phyloP scores from a whole-genome alignment of 163 green algal genomes.

The Scenedesmus sp. region DNA sequence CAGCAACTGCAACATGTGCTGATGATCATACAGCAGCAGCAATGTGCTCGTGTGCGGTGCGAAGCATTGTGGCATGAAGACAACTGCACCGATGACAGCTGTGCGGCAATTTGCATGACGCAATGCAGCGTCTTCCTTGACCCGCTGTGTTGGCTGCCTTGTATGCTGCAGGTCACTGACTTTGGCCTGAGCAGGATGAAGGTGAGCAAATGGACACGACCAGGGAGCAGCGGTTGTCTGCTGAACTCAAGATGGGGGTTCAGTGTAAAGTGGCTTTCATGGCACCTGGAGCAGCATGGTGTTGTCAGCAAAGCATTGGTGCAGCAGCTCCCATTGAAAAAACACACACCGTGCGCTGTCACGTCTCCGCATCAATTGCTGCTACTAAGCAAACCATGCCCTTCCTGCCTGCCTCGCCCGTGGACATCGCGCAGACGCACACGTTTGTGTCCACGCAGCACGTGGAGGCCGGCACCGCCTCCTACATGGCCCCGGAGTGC shows the following conservation, averaged over 20 bases:
- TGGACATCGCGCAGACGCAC: conserved; percentile 21
- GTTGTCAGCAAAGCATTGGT: no score
- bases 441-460: conserved; percentile 35
- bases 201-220: background rate
- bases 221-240: background rate
- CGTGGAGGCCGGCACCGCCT: conserved; percentile 27
- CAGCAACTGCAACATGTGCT: background rate
- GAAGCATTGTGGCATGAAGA: no score
- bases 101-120: no score
- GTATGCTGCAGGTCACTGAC: conserved; percentile 8
- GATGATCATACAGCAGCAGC: background rate
- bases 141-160: background rate
- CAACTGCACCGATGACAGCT: no score
- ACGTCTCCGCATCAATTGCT: background rate
- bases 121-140: no score
- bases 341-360: background rate
- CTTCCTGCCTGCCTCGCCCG: background rate
- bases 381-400: background rate
- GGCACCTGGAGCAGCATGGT: background rate
- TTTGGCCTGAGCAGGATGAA: conserved; percentile 50
- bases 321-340: no score
- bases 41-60: background rate
- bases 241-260: no score
- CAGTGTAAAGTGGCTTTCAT: no score
- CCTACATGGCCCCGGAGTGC: conserved; percentile 47